phyloP scores from a whole-genome alignment of 139 green algal genomes.

The Mychonastes homosphaera region DNA sequence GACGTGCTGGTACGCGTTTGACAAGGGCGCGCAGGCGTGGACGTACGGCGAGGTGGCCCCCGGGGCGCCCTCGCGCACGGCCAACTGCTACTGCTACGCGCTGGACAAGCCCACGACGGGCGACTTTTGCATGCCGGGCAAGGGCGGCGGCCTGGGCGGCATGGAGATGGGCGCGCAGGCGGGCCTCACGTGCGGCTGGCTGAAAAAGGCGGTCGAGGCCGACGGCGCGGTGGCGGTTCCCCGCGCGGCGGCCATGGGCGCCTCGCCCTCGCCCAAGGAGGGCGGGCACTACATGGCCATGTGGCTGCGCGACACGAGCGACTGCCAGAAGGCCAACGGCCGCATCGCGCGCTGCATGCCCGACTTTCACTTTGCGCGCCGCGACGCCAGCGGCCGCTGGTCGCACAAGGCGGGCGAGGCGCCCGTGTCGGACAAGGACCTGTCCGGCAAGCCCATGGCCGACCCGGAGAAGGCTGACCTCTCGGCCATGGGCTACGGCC shows the following conservation, averaged over 20 bases:
- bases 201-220: slow-evolving; percentile 10
- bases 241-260: slow-evolving; percentile 1
- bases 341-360: slow-evolving; percentile 16
- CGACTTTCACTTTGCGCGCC: slow-evolving; percentile 21
- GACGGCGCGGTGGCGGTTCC: slow-evolving; percentile 11
- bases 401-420: slow-evolving; percentile 18
- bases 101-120: neutral
- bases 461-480: slow-evolving; percentile 7
- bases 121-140: neutral
- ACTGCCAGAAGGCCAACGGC: too few relatives aligned
- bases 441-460: slow-evolving; percentile 4
- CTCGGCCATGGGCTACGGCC: neutral
- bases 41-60: slow-evolving; percentile 18
- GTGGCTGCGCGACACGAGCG: slow-evolving; percentile 4
- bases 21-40: slow-evolving; percentile 5
- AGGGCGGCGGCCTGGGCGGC: neutral
- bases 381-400: slow-evolving; percentile 19
- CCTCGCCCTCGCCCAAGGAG: slow-evolving; percentile 6
- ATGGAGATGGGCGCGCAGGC: slow-evolving; percentile 2
- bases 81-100: slow-evolving; percentile 26
- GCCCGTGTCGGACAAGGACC: slow-evolving; percentile 12
- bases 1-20: neutral
- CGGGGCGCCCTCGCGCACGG: slow-evolving; percentile 11
- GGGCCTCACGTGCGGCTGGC: slow-evolving; percentile 11
- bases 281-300: slow-evolving; percentile 18